Conservation (phyloP, 1,284 basidiomycete genomes). For the Fomitopsis palustris region DNA sequence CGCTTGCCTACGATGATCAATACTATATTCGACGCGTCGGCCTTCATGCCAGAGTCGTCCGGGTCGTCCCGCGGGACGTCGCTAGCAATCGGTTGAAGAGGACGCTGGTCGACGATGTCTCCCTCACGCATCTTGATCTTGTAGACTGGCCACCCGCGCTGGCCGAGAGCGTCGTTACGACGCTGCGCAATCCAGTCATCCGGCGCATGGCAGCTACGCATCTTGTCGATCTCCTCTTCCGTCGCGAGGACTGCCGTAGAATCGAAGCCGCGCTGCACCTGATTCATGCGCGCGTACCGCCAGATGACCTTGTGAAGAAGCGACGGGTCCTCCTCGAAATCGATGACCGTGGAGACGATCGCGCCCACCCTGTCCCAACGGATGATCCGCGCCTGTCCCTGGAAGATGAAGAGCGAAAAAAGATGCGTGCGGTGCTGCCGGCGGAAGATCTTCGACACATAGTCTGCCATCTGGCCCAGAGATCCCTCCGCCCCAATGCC, state of each 20-base stretch:
- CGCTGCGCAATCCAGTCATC: background rate
- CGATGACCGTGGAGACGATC: slow-evolving; percentile 10
- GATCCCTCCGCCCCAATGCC: background rate
- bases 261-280: slow-evolving; percentile 12
- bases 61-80: background rate
- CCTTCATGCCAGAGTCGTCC: background rate
- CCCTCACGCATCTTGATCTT: background rate
- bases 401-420: slow-evolving; percentile 14
- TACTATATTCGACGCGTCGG: background rate
- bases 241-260: slow-evolving; percentile 1
- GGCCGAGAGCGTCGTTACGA: background rate
- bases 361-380: slow-evolving; percentile 16
- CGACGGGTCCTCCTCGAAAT: slow-evolving; percentile 7
- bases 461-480: background rate
- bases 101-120: background rate
- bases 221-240: background rate
- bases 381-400: slow-evolving; percentile 10
- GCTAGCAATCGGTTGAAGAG: background rate
- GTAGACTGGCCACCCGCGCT: slow-evolving; percentile 4
- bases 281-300: slow-evolving; percentile 9
- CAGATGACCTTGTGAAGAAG: slow-evolving; percentile 12
- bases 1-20: background rate
- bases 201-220: background rate
- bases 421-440: slow-evolving; percentile 11
- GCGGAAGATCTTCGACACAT: background rate